phyloP scores from a whole-genome alignment of 2,329 filamentous ascomycete genomes.

The Apiospora saccharicola region DNA sequence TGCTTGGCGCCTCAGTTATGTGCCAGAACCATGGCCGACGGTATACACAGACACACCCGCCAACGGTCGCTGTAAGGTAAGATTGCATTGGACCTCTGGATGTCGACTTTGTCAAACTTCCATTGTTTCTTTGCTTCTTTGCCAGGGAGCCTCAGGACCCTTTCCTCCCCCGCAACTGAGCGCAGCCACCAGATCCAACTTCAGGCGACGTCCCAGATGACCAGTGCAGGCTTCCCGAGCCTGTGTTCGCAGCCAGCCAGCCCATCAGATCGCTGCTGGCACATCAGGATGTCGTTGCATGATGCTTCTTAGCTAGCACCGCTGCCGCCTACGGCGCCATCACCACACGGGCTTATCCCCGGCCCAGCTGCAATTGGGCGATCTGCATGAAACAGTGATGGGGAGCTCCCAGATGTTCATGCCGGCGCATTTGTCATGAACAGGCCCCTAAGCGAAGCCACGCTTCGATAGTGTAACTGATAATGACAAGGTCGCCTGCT shows the following conservation, averaged over 20 bases:
- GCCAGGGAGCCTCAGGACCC: conserved; percentile 17
- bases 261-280: conserved; percentile 2
- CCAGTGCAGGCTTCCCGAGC: not conserved
- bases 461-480: conserved; percentile 2
- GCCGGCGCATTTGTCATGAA: conserved; percentile 21
- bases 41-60: not conserved
- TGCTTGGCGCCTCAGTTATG: not conserved
- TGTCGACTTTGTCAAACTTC: conserved; percentile 2
- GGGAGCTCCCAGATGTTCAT: conserved; percentile 20
- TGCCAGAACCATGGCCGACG: not conserved
- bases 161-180: conserved; percentile 1
- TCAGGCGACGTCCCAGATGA: conserved; percentile 2
- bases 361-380: conserved; percentile 9
- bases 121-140: conserved; percentile 20
- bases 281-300: conserved; percentile 12
- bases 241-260: not conserved
- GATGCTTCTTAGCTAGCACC: not conserved
- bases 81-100: conserved; percentile 14
- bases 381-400: conserved; percentile 16
- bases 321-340: conserved; percentile 13
- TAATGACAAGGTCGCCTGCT: conserved; percentile 16
- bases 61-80: conserved; percentile 10
- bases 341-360: conserved; percentile 4
- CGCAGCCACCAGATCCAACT: conserved; percentile 11
- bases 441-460: conserved; percentile 7